Evolutionary conservation across 1,139 yeast genomes (phyloP), one percentile per base, ranked within the genome.

Genomic region (Cylindricascospora bacillispora): DNA sequence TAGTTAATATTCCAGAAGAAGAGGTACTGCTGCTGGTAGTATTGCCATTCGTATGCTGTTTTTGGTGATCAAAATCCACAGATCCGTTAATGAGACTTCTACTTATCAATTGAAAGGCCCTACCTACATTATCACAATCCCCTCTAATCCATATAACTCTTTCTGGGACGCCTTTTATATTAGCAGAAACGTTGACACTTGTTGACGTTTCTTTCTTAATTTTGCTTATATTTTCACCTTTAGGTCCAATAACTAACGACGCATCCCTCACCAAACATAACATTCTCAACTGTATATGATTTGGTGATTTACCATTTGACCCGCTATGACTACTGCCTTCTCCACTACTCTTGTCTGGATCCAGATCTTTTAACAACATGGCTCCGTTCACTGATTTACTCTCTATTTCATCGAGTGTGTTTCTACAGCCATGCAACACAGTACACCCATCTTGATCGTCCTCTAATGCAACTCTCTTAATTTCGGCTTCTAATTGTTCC

Each of bases 241-340:
- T 76, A 42, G 74, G 76, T 1, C 93, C 93, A 15, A 81, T 89
- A 25, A 80, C 63, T 14, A 68, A 53, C 6, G 80, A 73, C 1
- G 93, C 92, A 46, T 81, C 89, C 41, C 73, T 75, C n/a, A 77
- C 78, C 3, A 73, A 67, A 40, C 86, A 78, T 34, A 75, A 65
- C 79, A 81, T 75, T 40, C 93, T 64, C 47, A 80, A 62, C 42
- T 68, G 73, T 5, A 77, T 72, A 40, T 67, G n/a, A n/a, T n/a
- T n/a, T n/a, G n/a, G n/a, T n/a, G n/a, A n/a, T n/a, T n/a, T n/a
- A n/a, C n/a, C 71, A 0, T 41, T 38, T 74, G n/a, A n/a, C n/a
- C n/a, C n/a, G n/a, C n/a, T n/a, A n/a, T n/a, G n/a, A n/a, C n/a
- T n/a, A n/a, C n/a, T n/a, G n/a, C n/a, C n/a, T n/a, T n/a, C n/a